Evolutionary conservation across 2,329 filamentous ascomycete genomes (phyloP).

Genomic region (Fusarium sublunatum): DNA sequence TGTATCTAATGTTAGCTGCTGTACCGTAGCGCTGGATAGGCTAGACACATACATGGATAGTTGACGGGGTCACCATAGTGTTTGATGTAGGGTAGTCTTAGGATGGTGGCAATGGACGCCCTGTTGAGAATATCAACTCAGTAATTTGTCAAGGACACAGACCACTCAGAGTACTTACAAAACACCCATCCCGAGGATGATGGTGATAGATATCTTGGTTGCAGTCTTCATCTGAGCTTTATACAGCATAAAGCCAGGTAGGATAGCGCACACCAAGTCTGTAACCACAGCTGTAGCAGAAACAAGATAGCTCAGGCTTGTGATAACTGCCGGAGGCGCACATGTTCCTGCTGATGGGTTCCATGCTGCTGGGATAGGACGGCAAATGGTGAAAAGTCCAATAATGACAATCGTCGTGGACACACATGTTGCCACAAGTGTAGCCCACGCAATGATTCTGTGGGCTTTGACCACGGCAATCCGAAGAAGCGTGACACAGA

Average conservation of each 20-base stretch:
- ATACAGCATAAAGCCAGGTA: slow-evolving; percentile 26
- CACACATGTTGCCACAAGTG: slow-evolving; percentile 2
- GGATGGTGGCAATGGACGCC: slow-evolving; percentile 27
- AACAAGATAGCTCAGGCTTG: slow-evolving; percentile 12
- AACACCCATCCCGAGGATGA: slow-evolving; percentile 26
- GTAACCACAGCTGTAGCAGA: slow-evolving; percentile 12
- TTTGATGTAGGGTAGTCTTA: slow-evolving; percentile 29
- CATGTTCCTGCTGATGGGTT: slow-evolving; percentile 5
- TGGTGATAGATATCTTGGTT: slow-evolving; percentile 19
- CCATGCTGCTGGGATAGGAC: slow-evolving; percentile 13
- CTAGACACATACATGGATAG: slow-evolving; percentile 22
- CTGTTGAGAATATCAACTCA: neutral
- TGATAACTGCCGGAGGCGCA: slow-evolving; percentile 1
- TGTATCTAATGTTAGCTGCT: too few relatives aligned
- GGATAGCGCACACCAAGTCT: slow-evolving; percentile 21
- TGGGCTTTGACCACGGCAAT: slow-evolving; percentile 16
- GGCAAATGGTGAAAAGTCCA: slow-evolving; percentile 12
- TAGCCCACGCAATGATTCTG: slow-evolving; percentile 10
- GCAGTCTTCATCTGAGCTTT: slow-evolving; percentile 21
- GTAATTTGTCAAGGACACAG: neutral
- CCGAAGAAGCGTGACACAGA: slow-evolving; percentile 22
- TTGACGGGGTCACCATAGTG: slow-evolving; percentile 6
- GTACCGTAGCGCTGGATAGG: too few relatives aligned
- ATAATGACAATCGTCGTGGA: slow-evolving; percentile 17
- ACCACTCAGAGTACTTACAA: slow-evolving; percentile 1